Conservation (phyloP, 345 rosid species). For the Ricinus communis region DNA sequence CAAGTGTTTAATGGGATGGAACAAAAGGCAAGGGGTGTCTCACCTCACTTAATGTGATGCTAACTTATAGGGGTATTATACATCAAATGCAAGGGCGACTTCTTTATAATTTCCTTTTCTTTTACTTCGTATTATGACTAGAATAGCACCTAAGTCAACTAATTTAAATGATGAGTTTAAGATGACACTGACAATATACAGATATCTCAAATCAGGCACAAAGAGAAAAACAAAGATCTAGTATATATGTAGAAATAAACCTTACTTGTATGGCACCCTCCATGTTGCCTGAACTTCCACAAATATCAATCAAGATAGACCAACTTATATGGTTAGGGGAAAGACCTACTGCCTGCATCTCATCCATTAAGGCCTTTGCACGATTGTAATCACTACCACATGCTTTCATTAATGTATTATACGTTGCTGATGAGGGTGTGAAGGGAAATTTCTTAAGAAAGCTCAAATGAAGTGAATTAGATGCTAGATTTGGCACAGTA, state of each 20-base stretch:
- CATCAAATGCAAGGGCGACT: background rate
- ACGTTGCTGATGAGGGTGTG: slow-evolving; percentile 70
- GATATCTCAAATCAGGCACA: background rate
- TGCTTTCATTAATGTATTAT: slow-evolving; percentile 79
- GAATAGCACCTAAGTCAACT: slow-evolving; percentile 2
- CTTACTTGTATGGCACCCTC: slow-evolving; percentile 78
- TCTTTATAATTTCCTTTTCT: background rate
- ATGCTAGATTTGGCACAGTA: slow-evolving; percentile 27
- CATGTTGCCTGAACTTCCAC: slow-evolving; percentile 70
- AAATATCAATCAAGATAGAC: slow-evolving; percentile 77
- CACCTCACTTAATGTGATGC: background rate
- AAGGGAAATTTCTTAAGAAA: slow-evolving; percentile 50
- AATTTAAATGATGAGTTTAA: background rate
- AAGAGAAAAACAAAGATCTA: background rate
- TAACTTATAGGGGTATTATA: background rate
- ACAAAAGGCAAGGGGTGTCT: background rate
- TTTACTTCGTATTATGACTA: background rate
- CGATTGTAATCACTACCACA: slow-evolving; percentile 70
- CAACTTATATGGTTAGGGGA: slow-evolving; percentile 76
- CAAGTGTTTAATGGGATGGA: background rate
- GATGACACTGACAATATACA: background rate
- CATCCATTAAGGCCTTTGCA: slow-evolving; percentile 74
- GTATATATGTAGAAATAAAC: slow-evolving; percentile 10
- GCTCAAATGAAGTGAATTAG: slow-evolving; percentile 40
- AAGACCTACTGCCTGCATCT: slow-evolving; percentile 76